Base-by-base conservation (phyloP, 2,329 filamentous ascomycete genomes). In the Hypoxylon sp. region DNA sequence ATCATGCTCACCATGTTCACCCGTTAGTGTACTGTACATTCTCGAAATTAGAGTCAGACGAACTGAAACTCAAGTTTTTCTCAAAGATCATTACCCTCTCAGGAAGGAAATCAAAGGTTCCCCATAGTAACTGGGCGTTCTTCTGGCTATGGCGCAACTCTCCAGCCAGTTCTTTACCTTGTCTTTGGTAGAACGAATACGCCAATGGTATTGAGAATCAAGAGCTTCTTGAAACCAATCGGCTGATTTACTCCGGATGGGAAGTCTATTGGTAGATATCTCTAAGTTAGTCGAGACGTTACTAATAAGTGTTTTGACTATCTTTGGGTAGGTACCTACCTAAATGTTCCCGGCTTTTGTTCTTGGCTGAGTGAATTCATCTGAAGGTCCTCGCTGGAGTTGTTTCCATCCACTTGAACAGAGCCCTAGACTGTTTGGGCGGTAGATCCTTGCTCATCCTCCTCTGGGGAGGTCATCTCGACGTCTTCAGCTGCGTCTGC, bases 271-370 rank as follows among this genome's bases (percentile, higher is more conserved):
- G 46, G 42, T 51, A 14, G 37, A 46, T 20, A 22, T 50, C 35
- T 33, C 22, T 54, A 42, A 22, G 40, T 60, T 48, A 61, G 61
- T 42, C 54, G 40, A 20, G 17, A n/a, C 17, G 11, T 40, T 25
- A 13, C 17, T 20, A 42, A 20, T 10, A 33, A 55, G 30, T 30
- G 27, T 25, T 44, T 61, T 51, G 13, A 17, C 44, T 53, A 60
- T 50, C 48, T 69, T 66, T 10, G 37, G 56, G 40, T 72, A 68
- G 44, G 51, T 46, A 20, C 20, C 20, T 46, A 20, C 20, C 20
- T 20, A 20, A 70, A 71, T 11, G 74, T 69, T 8, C 71, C 70
- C 17, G 73, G 75, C 69, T 72, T 76, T 37, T 66, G 62, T 46
- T 69, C 59, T 54, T 76, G 64, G 31, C 66, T 62, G 20, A 72